Evolutionary conservation across 768 basidiomycete genomes (phyloP), one percentile per base, ranked within the genome.

Genomic region (Mycena vitilis): DNA sequence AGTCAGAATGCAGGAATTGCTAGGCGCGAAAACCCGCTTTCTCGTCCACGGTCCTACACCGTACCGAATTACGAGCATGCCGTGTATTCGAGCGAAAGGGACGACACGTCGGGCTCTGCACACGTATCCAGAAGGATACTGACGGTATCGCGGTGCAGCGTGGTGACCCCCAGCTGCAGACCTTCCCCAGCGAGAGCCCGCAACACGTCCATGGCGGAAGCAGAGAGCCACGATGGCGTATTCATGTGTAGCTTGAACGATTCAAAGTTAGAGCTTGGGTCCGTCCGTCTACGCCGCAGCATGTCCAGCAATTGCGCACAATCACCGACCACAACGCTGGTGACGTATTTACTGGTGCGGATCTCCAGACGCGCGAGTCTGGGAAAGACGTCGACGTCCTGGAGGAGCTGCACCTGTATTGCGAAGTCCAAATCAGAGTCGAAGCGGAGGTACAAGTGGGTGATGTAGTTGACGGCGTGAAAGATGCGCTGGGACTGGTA

Each of bases 101-200:
- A 30, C 30, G 30, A 30, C 3, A 30, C 30, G 30, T 30, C 30
- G 30, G 30, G 30, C 30, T 30, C 30, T 2, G 30, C 30, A 30
- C 30, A 30, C 30, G 52, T 36, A 53, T 53, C 52, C 15, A 53
- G 18, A 36, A 53, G 30, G 30, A 36, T 16, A 13, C 3, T 42
- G 10, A 15, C 34, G 15, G 16, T 4, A 36, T 53, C 30, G 30
- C 16, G 9, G 15, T 7, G 4, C 5, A 15, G 2, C 15, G 15
- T 7, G 4, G 1, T 22, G 6, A 62, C 52, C 2, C 25, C 51
- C 10, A 62, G 7, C 38, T 53, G 49, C 54, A 63, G 15, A 2
- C 63, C 63, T n/a, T 30, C 23, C 30, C 56, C n/a, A 5, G 63
- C 53, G 22, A 63, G 63, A 13, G 53, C 54, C 13, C 36, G 34